Evolutionary conservation across 108 stramenopile species (phyloP), one percentile per base, ranked within the genome.

Genomic region (Cyclotella atomus): DNA sequence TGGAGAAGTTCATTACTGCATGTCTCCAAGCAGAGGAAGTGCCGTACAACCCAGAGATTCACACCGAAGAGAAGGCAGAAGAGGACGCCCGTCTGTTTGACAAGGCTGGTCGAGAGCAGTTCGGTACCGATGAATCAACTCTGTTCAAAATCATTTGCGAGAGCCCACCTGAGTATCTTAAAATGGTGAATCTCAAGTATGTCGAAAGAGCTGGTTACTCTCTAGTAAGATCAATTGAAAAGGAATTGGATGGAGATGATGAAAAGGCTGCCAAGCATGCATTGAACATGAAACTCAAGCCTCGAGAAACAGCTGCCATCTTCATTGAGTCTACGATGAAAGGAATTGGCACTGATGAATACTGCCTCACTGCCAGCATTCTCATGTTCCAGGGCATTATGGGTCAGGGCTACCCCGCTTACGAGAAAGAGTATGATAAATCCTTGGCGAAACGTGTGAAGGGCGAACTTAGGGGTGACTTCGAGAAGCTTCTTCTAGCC

Each of bases 1-100:
- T 61, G 60, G 60, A 61, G 12, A 10, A 15, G 12, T 61, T 61
- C 3, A 19, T 61, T 10, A 61, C 60, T 21, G 36, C 38, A 1
- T 61, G 60, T 41, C 60, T 61, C 35, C 60, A 61, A 38, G 60
- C 60, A 16, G 60, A 61, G 24, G 60, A 61, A 12, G 60, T 28
- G 12, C 25, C 1, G 19, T 61, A 38, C 21, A 36, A 61, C 41
- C 38, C 60, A 3, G 38, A 41, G 23, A 20, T 61, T 1, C 60
- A 61, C 60, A 61, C 60, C 0, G 60, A 61, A 41, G 60, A 61
- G 24, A 41, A 36, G 35, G 60, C 60, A 1, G 60, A 61, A 41
- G 60, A 61, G 15, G 36, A 36, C 24, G 60, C 60, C 12, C n/a
- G 36, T 21, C 28, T 36, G 38, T 61, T 61, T 24, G 60, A 61